Conservation (phyloP, 2,329 filamentous ascomycete species). For the Hypomyces rosellus region DNA sequence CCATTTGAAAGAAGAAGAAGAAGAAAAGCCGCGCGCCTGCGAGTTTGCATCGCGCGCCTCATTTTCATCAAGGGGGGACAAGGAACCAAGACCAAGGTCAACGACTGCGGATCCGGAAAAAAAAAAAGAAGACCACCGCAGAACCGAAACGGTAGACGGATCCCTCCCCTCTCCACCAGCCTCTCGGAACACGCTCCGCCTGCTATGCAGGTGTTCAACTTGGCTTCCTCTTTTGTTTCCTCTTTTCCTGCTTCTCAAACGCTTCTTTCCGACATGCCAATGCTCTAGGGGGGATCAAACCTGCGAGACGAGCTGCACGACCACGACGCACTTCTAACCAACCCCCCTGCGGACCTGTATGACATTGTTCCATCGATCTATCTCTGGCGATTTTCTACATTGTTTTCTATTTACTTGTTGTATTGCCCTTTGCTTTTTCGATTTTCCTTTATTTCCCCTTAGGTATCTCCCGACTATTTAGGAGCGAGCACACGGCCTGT, state of each 20-base stretch:
- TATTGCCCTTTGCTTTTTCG: neutral
- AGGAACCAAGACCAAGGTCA: neutral
- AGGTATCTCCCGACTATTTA: too few relatives aligned
- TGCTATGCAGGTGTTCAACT: neutral
- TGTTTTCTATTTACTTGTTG: too few relatives aligned
- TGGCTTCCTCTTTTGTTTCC: neutral
- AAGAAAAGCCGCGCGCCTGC: constrained; percentile 10
- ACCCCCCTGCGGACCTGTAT: too few relatives aligned
- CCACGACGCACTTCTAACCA: too few relatives aligned
- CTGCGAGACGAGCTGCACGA: too few relatives aligned
- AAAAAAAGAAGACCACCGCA: too few relatives aligned
- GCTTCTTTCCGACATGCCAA: neutral
- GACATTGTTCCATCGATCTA: too few relatives aligned
- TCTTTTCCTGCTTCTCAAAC: neutral
- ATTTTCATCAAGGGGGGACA: neutral
- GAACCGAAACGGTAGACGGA: constrained; percentile 3
- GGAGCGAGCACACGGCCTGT: neutral
- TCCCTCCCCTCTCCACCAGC: constrained; percentile 3
- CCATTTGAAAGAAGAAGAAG: constrained; percentile 4
- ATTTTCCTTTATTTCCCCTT: neutral
- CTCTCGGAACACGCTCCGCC: constrained; percentile 2
- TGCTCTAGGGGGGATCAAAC: too few relatives aligned
- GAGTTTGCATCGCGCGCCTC: constrained; percentile 5
- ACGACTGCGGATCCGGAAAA: constrained; percentile 1
- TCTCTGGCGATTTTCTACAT: too few relatives aligned